Evolutionary conservation across 371 early-diverging fungal genomes (phyloP).

Genomic region (Mortierella sp.): DNA sequence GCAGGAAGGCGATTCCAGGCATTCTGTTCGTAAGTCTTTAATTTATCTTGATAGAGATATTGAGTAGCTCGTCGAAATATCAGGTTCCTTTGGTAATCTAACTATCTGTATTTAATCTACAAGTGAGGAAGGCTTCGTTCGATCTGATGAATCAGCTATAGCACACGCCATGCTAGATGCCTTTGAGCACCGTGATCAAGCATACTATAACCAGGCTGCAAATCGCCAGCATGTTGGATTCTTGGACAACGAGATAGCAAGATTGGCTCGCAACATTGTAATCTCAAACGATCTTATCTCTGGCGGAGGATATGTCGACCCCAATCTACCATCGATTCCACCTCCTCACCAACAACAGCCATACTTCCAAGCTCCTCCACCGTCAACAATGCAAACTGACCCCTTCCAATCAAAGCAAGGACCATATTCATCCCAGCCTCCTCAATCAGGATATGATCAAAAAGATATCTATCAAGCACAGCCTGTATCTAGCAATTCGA

Average conservation of each 20-base stretch:
- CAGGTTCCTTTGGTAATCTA: background rate
- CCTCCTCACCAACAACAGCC: constrained; percentile 2
- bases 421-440: background rate
- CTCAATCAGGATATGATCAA: background rate
- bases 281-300: constrained; percentile 64
- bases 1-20: constrained; percentile 79
- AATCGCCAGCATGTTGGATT: constrained; percentile 72
- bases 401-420: background rate
- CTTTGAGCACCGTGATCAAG: constrained; percentile 81
- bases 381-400: background rate
- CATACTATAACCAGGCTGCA: constrained; percentile 66
- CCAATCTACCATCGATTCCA: constrained; percentile 1
- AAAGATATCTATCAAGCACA: background rate
- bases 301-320: constrained; percentile 28
- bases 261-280: constrained; percentile 65
- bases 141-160: constrained; percentile 79
- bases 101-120: constrained; percentile 1
- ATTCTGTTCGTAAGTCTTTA: constrained; percentile 68
- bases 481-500: background rate
- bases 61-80: background rate
- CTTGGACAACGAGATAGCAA: constrained; percentile 81
- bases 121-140: constrained; percentile 71
- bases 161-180: constrained; percentile 79
- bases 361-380: background rate
- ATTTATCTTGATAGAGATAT: background rate